Base-by-base conservation (phyloP, 1,139 yeast species). In the Hansenula anomala region DNA sequence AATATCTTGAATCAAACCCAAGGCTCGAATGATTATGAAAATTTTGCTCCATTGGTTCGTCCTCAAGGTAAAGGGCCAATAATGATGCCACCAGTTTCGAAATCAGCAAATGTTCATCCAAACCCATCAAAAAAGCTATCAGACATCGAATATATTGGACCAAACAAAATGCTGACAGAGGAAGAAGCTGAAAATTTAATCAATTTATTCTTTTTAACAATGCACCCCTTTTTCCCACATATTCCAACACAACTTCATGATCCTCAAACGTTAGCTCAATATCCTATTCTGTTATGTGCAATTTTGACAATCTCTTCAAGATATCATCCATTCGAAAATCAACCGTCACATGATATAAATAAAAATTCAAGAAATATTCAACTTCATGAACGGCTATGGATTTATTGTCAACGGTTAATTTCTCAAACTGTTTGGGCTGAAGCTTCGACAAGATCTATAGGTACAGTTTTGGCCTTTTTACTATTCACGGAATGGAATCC, bases 401-500 rank as follows among this genome's bases (percentile, higher is more conserved):
- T 80, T 22, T 79, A 84, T 55, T 88, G 90, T 39, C 96, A 89
- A 61, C 62, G 81, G 46, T 67, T 88, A 41, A 81, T 89, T 35
- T 84, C 95, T 2, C 88, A 82, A 57, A 83, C 96, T 0, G 92
- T 88, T 6, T 89, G 96, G 96, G 96, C 95, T 1, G 96, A 87
- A 57, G 95, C 96, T 0, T 80, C 89, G 43, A 84, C 95, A 5
- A 66, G 96, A 46, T 82, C 94, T 0, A 76, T 88, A 7, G 96
- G 96, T 1, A 88, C 96, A 0, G 81, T 88, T 7, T 73, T 84
- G 51, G 90, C 96, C 1, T 87, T 89, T 55, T 63, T 89, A 35
- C 64, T 90, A n/a, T 82, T 89, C 50, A 86, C 96, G 0, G 96
- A 89, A 58, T 89, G 97, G 97, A 88, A 88, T 52, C 96, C 96